These are phyloP conservation scores for Pleurotus giganteus DNA, from an alignment of 768 basidiomycete species.

Conservation along the genomic window DNA sequence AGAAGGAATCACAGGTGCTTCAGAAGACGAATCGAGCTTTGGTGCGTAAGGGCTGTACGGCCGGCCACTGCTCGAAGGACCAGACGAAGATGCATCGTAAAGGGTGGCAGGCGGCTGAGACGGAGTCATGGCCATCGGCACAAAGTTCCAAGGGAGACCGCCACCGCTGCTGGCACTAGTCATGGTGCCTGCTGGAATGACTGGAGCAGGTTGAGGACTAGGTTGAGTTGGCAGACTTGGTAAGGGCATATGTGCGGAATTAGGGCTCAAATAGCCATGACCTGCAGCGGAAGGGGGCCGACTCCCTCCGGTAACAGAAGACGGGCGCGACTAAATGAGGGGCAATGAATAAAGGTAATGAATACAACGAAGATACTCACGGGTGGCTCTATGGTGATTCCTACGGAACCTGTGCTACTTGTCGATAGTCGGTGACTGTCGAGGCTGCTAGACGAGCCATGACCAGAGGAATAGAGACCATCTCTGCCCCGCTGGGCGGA, in stretches of 20 bases:
- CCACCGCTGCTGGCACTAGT: background rate
- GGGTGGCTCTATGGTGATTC: constrained; percentile 6
- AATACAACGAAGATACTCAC: background rate
- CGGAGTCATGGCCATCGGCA: background rate
- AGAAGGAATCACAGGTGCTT: constrained; percentile 1
- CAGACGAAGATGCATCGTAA: background rate
- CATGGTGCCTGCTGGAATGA: background rate
- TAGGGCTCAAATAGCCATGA: constrained; percentile 2
- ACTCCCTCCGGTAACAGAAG: background rate
- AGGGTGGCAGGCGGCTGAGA: background rate
- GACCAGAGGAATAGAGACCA: background rate
- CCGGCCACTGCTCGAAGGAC: background rate
- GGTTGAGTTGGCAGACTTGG: background rate
- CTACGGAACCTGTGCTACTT: constrained; percentile 1
- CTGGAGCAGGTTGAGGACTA: constrained; percentile 3
- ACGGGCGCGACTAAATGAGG: background rate
- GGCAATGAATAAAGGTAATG: background rate
- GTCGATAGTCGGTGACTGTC: constrained; percentile 2
- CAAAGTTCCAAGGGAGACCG: constrained; percentile 2
- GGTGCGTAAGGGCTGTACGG: constrained; percentile 1
- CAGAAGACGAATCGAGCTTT: background rate
- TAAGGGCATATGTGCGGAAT: background rate
- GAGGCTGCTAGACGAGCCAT: background rate
- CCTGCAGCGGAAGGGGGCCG: constrained; percentile 2
- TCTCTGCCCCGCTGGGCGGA: background rate